A percentile compares a stretch with the other conserved stretches of the same genome.
These are phyloP conservation scores for Cinchona pubescens DNA, from an alignment of 257 asterid species.

Conservation along the genomic window DNA sequence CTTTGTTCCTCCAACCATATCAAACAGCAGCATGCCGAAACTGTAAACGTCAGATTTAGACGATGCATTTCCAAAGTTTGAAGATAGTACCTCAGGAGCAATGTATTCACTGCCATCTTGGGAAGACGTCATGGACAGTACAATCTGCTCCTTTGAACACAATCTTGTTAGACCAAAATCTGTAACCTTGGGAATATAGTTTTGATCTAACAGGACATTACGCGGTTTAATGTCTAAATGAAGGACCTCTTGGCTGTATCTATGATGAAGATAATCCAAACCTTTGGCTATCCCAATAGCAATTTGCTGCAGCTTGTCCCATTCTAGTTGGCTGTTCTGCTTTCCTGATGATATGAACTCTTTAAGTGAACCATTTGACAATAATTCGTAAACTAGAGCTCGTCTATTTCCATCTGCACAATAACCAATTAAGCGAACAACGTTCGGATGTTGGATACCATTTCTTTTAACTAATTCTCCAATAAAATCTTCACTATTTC, in stretches of 20 bases:
- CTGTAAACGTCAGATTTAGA: constrained; percentile 68
- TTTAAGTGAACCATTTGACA: constrained; percentile 55
- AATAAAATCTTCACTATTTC: constrained; percentile 63
- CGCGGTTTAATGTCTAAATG: constrained; percentile 76
- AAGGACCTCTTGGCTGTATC: constrained; percentile 64
- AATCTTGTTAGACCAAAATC: constrained; percentile 71
- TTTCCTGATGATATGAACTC: constrained; percentile 45
- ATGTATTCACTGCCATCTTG: constrained; percentile 67
- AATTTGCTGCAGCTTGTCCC: constrained; percentile 52
- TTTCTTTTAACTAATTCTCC: constrained; percentile 67
- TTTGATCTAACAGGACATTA: constrained; percentile 58
- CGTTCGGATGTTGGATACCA: constrained; percentile 60
- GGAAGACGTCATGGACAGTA: constrained; percentile 68
- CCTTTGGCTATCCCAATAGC: constrained; percentile 63
- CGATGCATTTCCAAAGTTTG: constrained; percentile 68
- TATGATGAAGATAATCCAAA: constrained; percentile 67
- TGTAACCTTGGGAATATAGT: constrained; percentile 59
- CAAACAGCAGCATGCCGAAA: constrained; percentile 67
- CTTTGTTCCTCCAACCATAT: constrained; percentile 64
- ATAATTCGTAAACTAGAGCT: constrained; percentile 60
- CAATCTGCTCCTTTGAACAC: constrained; percentile 58
- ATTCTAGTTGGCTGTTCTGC: constrained; percentile 32
- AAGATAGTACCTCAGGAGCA: constrained; percentile 71
- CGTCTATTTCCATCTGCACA: constrained; percentile 69
- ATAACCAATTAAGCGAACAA: constrained; percentile 63